A percentile compares a stretch with the other conserved stretches of the same genome.
These are phyloP conservation scores for Nakaseomyces sp. DNA, from an alignment of 1,139 yeast species.

Conservation along the genomic window DNA sequence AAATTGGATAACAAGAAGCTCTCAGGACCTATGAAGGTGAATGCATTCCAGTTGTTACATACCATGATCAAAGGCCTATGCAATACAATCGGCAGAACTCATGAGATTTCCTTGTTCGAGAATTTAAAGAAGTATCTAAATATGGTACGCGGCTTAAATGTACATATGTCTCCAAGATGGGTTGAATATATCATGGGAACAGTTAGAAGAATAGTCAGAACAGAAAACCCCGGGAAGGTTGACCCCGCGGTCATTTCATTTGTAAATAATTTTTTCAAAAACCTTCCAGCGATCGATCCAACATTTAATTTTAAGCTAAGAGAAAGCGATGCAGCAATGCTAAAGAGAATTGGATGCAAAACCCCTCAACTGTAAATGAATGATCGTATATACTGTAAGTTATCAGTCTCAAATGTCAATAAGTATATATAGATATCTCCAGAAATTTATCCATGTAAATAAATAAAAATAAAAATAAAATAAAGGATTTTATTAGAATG, in stretches of 20 bases:
- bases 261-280: neutral
- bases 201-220: neutral
- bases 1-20: conserved; percentile 8
- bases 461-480: neutral
- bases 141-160: neutral
- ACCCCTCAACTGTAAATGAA: neutral
- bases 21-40: conserved; percentile 2
- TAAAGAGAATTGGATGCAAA: neutral
- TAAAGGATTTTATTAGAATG: too few relatives aligned
- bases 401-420: too few relatives aligned
- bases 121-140: neutral
- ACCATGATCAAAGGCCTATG: conserved; percentile 20
- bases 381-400: too few relatives aligned
- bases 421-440: too few relatives aligned
- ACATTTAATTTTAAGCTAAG: neutral
- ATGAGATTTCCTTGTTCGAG: conserved; percentile 8
- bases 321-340: neutral
- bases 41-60: conserved; percentile 15
- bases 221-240: neutral
- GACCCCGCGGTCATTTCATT: neutral
- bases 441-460: neutral
- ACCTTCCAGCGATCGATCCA: neutral
- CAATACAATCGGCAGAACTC: conserved; percentile 11
- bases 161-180: conserved; percentile 5
- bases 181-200: conserved; percentile 2